Base-by-base conservation (phyloP, 192 early-diverging fungal genomes). In the Backusella sp. region DNA sequence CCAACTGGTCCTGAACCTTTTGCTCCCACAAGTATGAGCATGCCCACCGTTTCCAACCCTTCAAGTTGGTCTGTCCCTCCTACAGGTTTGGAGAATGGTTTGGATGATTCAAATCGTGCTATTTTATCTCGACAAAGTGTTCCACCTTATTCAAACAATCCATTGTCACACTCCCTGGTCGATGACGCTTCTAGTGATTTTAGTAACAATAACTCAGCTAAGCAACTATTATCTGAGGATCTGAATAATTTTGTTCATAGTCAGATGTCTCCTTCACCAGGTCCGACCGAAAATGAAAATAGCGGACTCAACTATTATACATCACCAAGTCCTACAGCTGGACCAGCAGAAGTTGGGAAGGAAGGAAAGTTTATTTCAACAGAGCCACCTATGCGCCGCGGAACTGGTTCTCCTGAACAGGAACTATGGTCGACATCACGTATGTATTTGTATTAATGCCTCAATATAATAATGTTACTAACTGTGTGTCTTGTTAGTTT, bases 231-330 rank as follows among this genome's bases (percentile, higher is more conserved):
- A 4, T 62, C 56, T 62, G 56, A 62, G 23, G 56, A 62, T 28
- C 23, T 62, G 26, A 28, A 62, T 12, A 28, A 28, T 26, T 62
- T 62, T 62, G 56, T 62, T 28, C 56, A 62, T 62, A 23, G 23
- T 62, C 56, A 62, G 56, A 62, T 26, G 56, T 62, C 56, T 62
- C 56, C 56, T 62, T 62, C 56, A 62, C 23, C 56, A 62, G 8
- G 23, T 62, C 56, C 56, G 26, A 62, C 23, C 23, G 56, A 62
- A 28, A 62, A 62, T 62, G 56, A 28, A 62, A 62, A 62, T 62
- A 28, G 12, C 23, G 56, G 56, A 28, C 11, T 62, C 23, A 62
- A 62, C 21, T 28, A 62, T 28, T 62, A 62, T 62, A 28, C 56
- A 62, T 12, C 56, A 62, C 3, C 56, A 62, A 62, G 56, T 28